phyloP scores from a whole-genome alignment of 1,284 basidiomycete species.

The Bondarzewia mesenterica region DNA sequence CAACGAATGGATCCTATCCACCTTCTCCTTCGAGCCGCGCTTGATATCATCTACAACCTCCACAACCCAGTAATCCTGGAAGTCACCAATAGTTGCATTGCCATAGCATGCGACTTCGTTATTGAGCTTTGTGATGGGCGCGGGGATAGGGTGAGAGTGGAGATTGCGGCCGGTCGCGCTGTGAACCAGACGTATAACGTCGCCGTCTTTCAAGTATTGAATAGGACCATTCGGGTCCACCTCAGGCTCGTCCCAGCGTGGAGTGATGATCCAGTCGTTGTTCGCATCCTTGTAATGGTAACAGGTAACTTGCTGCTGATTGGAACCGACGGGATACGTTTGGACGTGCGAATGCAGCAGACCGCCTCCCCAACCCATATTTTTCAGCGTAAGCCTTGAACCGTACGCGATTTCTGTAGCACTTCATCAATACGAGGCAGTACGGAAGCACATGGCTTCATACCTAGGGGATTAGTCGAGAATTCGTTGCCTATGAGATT shows the following conservation, averaged over 20 bases:
- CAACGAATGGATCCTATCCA: constrained; percentile 75
- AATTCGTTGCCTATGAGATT: constrained; percentile 94
- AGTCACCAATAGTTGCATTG: constrained; percentile 80
- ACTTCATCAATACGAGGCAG: constrained; percentile 1
- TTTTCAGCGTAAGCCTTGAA: constrained; percentile 90
- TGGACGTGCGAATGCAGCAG: constrained; percentile 95
- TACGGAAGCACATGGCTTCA: constrained; percentile 15
- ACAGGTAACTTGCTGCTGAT: constrained; percentile 96
- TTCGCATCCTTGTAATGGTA: constrained; percentile 99
- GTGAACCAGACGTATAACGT: constrained; percentile 80
- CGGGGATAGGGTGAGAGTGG: constrained; percentile 87
- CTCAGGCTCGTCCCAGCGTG: constrained; percentile 69
- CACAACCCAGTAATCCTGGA: constrained; percentile 87
- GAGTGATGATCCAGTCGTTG: constrained; percentile 86
- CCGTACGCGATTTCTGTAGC: constrained; percentile 79
- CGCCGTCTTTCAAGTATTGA: constrained; percentile 70
- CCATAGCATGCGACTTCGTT: constrained; percentile 94
- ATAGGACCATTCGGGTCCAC: constrained; percentile 62
- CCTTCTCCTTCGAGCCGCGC: constrained; percentile 49
- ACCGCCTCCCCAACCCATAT: constrained; percentile 96
- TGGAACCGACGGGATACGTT: constrained; percentile 87
- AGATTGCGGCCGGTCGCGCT: constrained; percentile 79
- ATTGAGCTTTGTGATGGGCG: constrained; percentile 86
- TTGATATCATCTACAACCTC: constrained; percentile 91
- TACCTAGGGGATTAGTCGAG: constrained; percentile 76